Conservation (phyloP, 2,329 filamentous ascomycete genomes). For the Sclerotinia glacialis region DNA sequence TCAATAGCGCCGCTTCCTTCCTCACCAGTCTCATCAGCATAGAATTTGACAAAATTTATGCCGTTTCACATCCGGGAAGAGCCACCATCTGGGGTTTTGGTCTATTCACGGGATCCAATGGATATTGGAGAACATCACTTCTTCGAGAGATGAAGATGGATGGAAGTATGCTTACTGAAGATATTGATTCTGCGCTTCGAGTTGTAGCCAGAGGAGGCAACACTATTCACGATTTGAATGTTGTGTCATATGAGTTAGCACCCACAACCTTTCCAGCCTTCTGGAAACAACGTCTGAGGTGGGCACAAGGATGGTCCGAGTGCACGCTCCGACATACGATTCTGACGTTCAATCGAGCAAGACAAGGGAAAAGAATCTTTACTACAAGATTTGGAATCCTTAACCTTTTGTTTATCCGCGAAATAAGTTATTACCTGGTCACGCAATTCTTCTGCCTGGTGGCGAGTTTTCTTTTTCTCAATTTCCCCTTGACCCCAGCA, state of each 20-base stretch:
- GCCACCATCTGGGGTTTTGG: constrained; percentile 48
- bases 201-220: constrained; percentile 42
- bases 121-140: constrained; percentile 47
- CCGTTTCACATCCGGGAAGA: constrained; percentile 49
- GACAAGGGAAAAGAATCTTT: constrained; percentile 39
- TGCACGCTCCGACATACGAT: constrained; percentile 38
- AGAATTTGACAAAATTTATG: constrained; percentile 53
- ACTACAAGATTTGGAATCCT: constrained; percentile 46
- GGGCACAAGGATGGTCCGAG: constrained; percentile 46
- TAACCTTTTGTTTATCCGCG: constrained; percentile 47
- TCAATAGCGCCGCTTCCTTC: constrained; percentile 46
- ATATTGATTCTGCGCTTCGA: constrained; percentile 49
- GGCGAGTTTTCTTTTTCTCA: constrained; percentile 45
- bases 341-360: constrained; percentile 44
- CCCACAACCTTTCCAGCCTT: constrained; percentile 46
- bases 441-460: constrained; percentile 49
- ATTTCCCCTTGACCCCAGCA: constrained; percentile 43
- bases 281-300: constrained; percentile 50
- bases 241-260: constrained; percentile 49
- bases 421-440: constrained; percentile 49
- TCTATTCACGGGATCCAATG: constrained; percentile 46
- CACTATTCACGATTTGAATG: constrained; percentile 49
- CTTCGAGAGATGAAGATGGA: constrained; percentile 49
- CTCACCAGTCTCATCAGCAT: constrained; percentile 48
- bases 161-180: constrained; percentile 49